A percentile compares a stretch with the other conserved stretches of the same genome.
Evolutionary conservation across 2,329 filamentous ascomycete genomes (phyloP).

Genomic region (Incumbomyces lentus): DNA sequence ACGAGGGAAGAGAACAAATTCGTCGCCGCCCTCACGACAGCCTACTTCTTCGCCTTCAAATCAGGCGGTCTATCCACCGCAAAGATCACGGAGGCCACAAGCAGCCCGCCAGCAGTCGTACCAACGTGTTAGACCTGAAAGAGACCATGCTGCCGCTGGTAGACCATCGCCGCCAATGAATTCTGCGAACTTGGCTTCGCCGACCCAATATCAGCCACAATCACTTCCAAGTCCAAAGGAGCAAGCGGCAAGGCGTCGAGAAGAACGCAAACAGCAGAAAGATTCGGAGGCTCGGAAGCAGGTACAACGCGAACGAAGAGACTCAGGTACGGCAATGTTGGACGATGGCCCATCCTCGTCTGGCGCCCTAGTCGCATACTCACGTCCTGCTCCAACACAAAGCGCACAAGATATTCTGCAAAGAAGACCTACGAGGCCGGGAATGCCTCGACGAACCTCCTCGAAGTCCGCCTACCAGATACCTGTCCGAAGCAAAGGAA

Average conservation of each 20-base stretch:
- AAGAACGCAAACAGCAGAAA: background rate
- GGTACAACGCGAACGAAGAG: constrained; percentile 1
- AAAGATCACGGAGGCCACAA: background rate
- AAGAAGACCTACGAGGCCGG: constrained; percentile 4
- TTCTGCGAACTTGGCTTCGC: background rate
- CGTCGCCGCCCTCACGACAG: background rate
- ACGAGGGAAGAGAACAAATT: background rate
- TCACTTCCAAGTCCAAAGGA: background rate
- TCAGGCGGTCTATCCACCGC: background rate
- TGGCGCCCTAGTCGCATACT: background rate
- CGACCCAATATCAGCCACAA: constrained; percentile 3
- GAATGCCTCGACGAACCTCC: background rate
- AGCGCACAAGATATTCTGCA: background rate
- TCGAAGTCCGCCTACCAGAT: constrained; percentile 16
- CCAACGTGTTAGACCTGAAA: background rate
- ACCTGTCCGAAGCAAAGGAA: constrained; percentile 9
- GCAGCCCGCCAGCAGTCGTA: background rate
- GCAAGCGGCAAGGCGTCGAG: background rate
- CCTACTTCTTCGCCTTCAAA: background rate
- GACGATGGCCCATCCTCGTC: background rate
- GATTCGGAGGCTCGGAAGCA: constrained; percentile 1
- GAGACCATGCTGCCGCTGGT: background rate
- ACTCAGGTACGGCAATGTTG: background rate
- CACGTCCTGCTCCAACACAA: background rate
- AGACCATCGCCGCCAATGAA: background rate